Conservation (phyloP, 495 filamentous ascomycete genomes). For the Xylaria nigripes region DNA sequence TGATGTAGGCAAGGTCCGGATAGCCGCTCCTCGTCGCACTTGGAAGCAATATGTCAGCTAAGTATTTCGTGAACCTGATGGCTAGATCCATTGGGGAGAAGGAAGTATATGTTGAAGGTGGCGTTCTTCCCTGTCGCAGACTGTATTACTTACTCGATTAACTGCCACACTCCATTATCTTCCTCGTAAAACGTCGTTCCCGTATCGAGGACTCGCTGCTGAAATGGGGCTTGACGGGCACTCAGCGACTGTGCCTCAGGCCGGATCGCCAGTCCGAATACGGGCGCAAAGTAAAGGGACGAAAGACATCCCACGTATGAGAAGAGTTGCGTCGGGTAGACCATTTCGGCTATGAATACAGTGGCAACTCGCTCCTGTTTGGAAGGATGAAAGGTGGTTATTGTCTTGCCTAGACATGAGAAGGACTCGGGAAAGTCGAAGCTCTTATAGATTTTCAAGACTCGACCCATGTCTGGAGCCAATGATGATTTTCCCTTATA, state of each 20-base stretch:
- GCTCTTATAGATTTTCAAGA: background rate
- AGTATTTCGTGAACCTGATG: no score
- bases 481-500: no score
- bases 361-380: background rate
- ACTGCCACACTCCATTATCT: conserved; percentile 6
- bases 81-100: no score
- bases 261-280: background rate
- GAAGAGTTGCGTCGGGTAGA: background rate
- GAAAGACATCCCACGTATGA: background rate
- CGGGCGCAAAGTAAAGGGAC: background rate
- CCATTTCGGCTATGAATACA: background rate
- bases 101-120: background rate
- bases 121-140: background rate
- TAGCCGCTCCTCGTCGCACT: background rate
- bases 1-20: conserved; percentile 3
- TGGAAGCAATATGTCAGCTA: background rate
- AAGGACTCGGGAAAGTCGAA: background rate
- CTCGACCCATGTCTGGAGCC: background rate
- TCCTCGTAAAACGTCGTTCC: background rate
- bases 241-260: background rate
- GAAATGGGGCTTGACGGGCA: background rate
- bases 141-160: conserved; percentile 4
- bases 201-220: background rate
- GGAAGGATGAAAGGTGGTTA: background rate
- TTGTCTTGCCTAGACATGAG: background rate